Evolutionary conservation across 1,284 basidiomycete species (phyloP).

Genomic region (Cutaneotrichosporon daszewskae): DNA sequence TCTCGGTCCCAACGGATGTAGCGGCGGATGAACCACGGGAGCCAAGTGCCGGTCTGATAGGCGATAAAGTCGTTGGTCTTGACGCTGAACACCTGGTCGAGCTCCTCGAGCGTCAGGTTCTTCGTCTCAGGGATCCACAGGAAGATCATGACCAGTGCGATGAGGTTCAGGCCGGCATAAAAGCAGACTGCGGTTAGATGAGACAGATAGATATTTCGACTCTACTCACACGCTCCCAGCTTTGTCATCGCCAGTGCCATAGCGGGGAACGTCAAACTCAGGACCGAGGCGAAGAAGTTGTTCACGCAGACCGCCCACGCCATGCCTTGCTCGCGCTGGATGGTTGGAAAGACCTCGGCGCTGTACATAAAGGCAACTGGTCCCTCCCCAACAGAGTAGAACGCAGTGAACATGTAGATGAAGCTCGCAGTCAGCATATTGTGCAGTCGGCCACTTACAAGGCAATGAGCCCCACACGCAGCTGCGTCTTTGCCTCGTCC

Average conservation of each 20-base stretch:
- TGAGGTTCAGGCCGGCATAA: slow-evolving; percentile 28
- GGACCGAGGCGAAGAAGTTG: slow-evolving; percentile 26
- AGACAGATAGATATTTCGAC: too few species aligned
- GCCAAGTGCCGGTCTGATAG: slow-evolving; percentile 21
- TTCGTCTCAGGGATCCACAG: slow-evolving; percentile 34
- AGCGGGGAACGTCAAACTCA: slow-evolving; percentile 54
- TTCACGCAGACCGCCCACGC: slow-evolving; percentile 49
- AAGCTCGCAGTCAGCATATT: too few species aligned
- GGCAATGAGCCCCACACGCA: slow-evolving; percentile 54
- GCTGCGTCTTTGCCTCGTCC: slow-evolving; percentile 17
- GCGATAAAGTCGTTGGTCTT: slow-evolving; percentile 18
- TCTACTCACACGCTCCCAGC: slow-evolving; percentile 56
- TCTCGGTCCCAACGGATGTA: slow-evolving; percentile 13
- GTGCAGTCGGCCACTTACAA: too few species aligned
- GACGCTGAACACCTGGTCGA: slow-evolving; percentile 36
- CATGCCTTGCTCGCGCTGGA: slow-evolving; percentile 51
- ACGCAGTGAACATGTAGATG: slow-evolving; percentile 51
- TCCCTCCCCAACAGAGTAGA: slow-evolving; percentile 57
- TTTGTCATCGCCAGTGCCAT: slow-evolving; percentile 56
- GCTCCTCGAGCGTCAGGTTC: slow-evolving; percentile 31
- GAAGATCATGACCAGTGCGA: slow-evolving; percentile 30
- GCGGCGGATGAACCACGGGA: slow-evolving; percentile 11
- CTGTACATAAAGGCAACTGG: slow-evolving; percentile 61
- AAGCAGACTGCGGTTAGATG: slow-evolving; percentile 46
- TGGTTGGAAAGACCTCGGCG: slow-evolving; percentile 52